Conservation (phyloP, 805 yeast species). For the Limtongia smithiae region DNA sequence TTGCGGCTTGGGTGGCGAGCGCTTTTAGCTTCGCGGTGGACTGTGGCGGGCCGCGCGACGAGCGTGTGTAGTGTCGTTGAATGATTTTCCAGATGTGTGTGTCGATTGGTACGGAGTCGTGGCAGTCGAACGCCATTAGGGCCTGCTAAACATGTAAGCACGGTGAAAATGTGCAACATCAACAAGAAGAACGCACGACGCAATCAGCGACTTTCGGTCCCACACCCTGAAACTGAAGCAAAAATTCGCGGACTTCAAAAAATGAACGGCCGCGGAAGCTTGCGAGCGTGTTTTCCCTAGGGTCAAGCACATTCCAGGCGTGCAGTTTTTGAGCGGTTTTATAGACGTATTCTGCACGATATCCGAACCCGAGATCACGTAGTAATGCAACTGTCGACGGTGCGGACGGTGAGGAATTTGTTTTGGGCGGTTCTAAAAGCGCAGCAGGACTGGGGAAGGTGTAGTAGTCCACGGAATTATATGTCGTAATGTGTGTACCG, state of each 20-base stretch:
- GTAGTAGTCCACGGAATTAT: constrained; percentile 56
- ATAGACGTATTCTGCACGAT: constrained; percentile 82
- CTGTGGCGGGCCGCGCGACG: no score
- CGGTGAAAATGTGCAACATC: no score
- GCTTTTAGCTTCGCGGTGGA: no score
- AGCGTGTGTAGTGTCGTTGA: constrained; percentile 16
- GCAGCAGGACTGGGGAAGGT: constrained; percentile 65
- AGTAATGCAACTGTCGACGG: constrained; percentile 42
- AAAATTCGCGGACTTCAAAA: constrained; percentile 52
- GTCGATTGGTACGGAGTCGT: constrained; percentile 88
- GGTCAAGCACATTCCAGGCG: constrained; percentile 33
- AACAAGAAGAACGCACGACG: constrained; percentile 44
- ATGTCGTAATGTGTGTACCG: constrained; percentile 57
- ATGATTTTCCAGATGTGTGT: constrained; percentile 90
- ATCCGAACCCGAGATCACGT: constrained; percentile 65
- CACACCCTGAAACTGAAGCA: constrained; percentile 74
- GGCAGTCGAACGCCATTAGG: constrained; percentile 82
- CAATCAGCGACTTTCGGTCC: constrained; percentile 99
- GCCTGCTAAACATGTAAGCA: no score
- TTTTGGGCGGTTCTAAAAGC: not conserved
- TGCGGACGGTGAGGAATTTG: not conserved
- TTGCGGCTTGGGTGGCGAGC: constrained; percentile 32
- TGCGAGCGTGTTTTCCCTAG: constrained; percentile 39
- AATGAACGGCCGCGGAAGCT: constrained; percentile 48
- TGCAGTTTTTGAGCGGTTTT: constrained; percentile 63